These are phyloP conservation scores for Rubroboletus pulcherrimus DNA, from an alignment of 768 basidiomycete species.

Conservation along the genomic window DNA sequence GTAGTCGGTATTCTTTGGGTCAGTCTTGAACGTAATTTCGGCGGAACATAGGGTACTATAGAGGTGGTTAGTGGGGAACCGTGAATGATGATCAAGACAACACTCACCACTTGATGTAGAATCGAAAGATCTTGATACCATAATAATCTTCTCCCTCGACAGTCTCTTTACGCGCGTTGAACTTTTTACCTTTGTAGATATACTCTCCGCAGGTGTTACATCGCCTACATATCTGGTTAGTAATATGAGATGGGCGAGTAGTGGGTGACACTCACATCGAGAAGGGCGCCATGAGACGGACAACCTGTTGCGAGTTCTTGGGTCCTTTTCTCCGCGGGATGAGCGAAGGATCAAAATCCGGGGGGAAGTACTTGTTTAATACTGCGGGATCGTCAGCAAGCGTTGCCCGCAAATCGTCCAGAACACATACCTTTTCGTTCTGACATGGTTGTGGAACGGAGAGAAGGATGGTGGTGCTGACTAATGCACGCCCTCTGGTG, in stretches of 20 bases:
- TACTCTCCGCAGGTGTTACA: constrained; percentile 98
- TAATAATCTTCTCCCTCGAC: constrained; percentile 97
- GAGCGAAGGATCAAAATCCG: constrained; percentile 97
- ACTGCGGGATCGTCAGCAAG: constrained; percentile 43
- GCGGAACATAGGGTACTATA: constrained; percentile 89
- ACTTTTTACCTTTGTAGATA: constrained; percentile 99
- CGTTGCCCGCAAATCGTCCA: neutral
- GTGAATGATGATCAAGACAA: constrained; percentile 12
- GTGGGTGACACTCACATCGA: constrained; percentile 66
- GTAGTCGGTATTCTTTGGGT: constrained; percentile 97
- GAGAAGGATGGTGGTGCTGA: constrained; percentile 22
- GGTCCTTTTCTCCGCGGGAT: constrained; percentile 88
- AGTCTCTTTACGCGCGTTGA: constrained; percentile 98
- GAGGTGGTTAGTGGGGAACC: constrained; percentile 11
- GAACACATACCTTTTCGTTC: constrained; percentile 70
- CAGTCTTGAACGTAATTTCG: constrained; percentile 99
- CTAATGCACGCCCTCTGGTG: constrained; percentile 22
- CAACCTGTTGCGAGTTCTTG: constrained; percentile 94
- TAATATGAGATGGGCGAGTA: neutral
- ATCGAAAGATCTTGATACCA: constrained; percentile 95
- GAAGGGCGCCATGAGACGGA: constrained; percentile 99
- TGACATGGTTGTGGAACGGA: constrained; percentile 50
- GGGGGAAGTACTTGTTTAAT: constrained; percentile 94
- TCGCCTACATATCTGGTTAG: constrained; percentile 50
- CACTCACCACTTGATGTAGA: constrained; percentile 84